A percentile compares a stretch with the other conserved stretches of the same genome.
Conservation (phyloP, 139 green algal species). For the Chlorella sp. region DNA sequence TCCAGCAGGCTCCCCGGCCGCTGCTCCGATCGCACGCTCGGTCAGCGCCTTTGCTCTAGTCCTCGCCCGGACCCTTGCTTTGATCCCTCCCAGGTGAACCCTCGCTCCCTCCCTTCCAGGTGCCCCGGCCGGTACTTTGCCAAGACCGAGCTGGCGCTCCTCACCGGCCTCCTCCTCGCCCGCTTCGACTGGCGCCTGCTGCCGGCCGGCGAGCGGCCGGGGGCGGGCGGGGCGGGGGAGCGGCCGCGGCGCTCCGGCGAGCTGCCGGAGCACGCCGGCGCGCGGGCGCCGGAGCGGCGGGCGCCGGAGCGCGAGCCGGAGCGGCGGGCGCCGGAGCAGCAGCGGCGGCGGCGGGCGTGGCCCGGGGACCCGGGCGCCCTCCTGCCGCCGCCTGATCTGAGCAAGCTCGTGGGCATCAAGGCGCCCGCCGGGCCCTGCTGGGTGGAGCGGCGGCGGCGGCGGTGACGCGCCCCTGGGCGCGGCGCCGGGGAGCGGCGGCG, state of each 20-base stretch:
- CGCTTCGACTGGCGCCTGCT: slow-evolving; percentile 29
- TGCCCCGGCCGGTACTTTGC: slow-evolving; percentile 77
- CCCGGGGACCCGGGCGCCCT: slow-evolving; percentile 15
- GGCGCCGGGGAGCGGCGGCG: no score
- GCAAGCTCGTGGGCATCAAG: slow-evolving; percentile 37
- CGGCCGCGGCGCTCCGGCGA: no score
- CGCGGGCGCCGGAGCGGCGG: not conserved
- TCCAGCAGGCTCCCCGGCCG: not conserved
- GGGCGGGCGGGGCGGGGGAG: not conserved
- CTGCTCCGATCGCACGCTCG: not conserved
- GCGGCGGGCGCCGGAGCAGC: not conserved
- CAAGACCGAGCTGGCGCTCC: slow-evolving; percentile 69
- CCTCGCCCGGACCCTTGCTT: not conserved
- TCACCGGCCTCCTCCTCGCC: slow-evolving; percentile 57
- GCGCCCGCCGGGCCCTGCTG: slow-evolving; percentile 30
- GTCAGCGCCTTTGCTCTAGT: not conserved
- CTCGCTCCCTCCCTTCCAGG: slow-evolving; percentile 27
- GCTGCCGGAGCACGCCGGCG: not conserved
- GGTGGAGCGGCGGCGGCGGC: slow-evolving; percentile 6
- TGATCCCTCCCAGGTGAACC: not conserved
- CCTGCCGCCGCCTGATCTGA: slow-evolving; percentile 26
- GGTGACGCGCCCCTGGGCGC: no score
- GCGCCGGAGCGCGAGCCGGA: not conserved
- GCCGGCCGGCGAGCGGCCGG: not conserved
- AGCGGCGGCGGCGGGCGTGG: not conserved